phyloP scores from a whole-genome alignment of 805 yeast species.

The Saccharomycopsis fermentans region DNA sequence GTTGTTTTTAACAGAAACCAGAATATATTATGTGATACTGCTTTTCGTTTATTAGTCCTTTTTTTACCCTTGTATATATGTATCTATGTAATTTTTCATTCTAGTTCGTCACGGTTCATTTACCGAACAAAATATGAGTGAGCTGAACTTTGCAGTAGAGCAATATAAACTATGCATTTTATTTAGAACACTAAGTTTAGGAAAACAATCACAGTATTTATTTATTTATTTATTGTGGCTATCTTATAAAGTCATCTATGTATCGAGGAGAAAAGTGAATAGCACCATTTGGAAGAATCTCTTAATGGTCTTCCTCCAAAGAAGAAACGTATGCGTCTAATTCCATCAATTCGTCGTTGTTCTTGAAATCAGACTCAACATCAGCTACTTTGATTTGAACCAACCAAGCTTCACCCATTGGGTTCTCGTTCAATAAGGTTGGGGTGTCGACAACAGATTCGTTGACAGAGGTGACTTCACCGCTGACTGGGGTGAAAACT shows the following conservation, averaged over 20 bases:
- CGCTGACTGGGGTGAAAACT: conserved; percentile 79
- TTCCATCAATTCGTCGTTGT: conserved; percentile 38
- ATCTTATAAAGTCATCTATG: too few species aligned
- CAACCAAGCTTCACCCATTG: conserved; percentile 92
- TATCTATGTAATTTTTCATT: neutral
- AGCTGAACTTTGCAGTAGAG: too few species aligned
- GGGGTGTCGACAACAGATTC: conserved; percentile 58
- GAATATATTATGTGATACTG: too few species aligned
- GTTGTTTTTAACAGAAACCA: too few species aligned
- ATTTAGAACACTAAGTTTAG: neutral
- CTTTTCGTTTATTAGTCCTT: neutral
- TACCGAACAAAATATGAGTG: too few species aligned
- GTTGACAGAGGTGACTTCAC: conserved; percentile 67
- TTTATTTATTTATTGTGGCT: too few species aligned
- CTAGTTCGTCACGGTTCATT: too few species aligned
- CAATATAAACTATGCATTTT: neutral
- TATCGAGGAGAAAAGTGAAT: too few species aligned
- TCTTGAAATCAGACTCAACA: conserved; percentile 33
- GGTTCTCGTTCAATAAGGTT: conserved; percentile 72
- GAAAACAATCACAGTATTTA: too few species aligned
- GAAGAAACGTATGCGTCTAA: conserved; percentile 47
- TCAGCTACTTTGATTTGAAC: conserved; percentile 57
- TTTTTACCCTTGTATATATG: neutral
- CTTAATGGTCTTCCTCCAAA: conserved; percentile 37
- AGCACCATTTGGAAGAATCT: neutral